Conservation (phyloP, 2,329 filamentous ascomycete species). For the Rhinocladiella similis region DNA sequence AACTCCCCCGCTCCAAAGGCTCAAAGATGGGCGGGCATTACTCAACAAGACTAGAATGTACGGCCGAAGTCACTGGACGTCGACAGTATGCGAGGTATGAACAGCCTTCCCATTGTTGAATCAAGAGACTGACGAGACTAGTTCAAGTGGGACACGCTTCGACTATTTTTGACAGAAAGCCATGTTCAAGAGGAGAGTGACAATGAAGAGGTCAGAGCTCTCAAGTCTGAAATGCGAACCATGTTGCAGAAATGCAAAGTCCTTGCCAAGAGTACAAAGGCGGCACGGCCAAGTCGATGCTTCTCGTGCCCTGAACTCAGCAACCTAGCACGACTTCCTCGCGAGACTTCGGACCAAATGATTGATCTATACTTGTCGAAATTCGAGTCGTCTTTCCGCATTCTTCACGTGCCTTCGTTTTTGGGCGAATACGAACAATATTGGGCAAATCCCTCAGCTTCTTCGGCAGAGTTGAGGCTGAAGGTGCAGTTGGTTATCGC, state of each 20-base stretch:
- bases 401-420: background rate
- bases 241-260: background rate
- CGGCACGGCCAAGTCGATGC: background rate
- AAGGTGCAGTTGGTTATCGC: conserved; percentile 40
- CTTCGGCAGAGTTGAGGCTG: conserved; percentile 14
- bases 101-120: background rate
- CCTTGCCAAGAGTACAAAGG: background rate
- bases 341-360: background rate
- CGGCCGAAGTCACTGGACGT: background rate
- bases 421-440: background rate
- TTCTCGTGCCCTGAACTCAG: background rate
- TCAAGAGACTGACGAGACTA: background rate
- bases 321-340: background rate
- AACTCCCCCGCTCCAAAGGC: background rate
- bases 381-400: background rate
- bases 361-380: background rate
- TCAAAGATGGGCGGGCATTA: background rate
- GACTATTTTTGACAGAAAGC: background rate
- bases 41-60: background rate
- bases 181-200: background rate
- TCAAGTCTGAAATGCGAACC: background rate
- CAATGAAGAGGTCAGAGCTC: background rate
- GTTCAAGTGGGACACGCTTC: background rate
- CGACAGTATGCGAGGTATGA: background rate
- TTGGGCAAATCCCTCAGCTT: background rate